Conservation (phyloP, 148 eudicot genomes). For the Persicaria maculosa region DNA sequence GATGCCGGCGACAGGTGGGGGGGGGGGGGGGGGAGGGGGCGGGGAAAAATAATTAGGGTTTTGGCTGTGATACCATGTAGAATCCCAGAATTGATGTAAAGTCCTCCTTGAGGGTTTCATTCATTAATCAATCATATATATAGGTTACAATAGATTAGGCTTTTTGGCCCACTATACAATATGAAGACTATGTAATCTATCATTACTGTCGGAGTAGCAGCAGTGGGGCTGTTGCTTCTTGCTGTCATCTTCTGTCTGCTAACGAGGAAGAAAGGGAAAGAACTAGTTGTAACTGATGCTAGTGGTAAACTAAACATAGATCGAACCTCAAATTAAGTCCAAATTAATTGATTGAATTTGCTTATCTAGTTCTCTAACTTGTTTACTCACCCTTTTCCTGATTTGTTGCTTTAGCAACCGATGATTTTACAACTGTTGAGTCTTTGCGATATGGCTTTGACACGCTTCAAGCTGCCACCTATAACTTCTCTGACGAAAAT, state of each 20-base stretch:
- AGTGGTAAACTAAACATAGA: neutral
- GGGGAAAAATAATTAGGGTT: too few relatives aligned
- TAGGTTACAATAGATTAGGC: too few relatives aligned
- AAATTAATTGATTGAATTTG: neutral
- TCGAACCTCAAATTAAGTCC: neutral
- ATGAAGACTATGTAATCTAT: too few relatives aligned
- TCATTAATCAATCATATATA: too few relatives aligned
- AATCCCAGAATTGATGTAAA: too few relatives aligned
- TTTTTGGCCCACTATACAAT: too few relatives aligned
- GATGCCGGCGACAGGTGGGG: too few relatives aligned
- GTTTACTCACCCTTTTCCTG: neutral
- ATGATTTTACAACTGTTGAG: conserved; percentile 14
- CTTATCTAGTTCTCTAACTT: too few relatives aligned
- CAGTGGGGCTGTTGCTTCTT: neutral
- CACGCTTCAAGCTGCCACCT: conserved; percentile 23
- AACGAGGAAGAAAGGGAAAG: neutral
- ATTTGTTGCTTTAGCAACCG: neutral
- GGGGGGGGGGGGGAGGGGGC: too few relatives aligned
- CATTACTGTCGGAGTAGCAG: neutral
- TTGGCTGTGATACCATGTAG: too few relatives aligned
- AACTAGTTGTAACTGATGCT: neutral
- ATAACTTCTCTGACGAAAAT: conserved; percentile 24
- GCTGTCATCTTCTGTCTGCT: neutral
- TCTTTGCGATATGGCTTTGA: conserved; percentile 24
- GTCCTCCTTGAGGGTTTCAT: too few relatives aligned